Conservation (phyloP, 1,284 basidiomycete species). For the Taiwanofungus camphoratus region DNA sequence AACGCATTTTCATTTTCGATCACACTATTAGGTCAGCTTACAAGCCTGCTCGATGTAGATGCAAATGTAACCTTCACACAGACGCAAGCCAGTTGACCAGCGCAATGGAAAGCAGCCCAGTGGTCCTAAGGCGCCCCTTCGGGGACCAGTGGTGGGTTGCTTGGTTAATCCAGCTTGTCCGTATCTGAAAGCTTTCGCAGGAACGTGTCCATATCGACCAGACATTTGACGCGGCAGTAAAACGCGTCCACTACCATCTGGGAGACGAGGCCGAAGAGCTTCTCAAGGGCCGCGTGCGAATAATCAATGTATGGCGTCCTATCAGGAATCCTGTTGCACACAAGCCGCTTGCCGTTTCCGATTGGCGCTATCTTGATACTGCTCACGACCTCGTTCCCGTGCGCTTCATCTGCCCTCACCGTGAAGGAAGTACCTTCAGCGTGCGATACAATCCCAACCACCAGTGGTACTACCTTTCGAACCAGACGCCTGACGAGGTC, state of each 20-base stretch:
- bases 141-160: constrained; percentile 34
- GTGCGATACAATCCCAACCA: constrained; percentile 33
- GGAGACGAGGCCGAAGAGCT: constrained; percentile 38
- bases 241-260: constrained; percentile 48
- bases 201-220: constrained; percentile 50
- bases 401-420: constrained; percentile 26
- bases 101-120: constrained; percentile 6
- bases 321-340: constrained; percentile 38
- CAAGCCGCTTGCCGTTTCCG: constrained; percentile 40
- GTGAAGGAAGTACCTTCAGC: constrained; percentile 30
- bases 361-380: constrained; percentile 33
- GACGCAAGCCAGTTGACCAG: constrained; percentile 17
- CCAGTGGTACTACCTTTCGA: constrained; percentile 40
- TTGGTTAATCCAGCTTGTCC: no score
- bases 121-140: no score
- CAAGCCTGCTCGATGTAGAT: background rate
- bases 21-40: constrained; percentile 37
- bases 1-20: constrained; percentile 39
- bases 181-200: no score
- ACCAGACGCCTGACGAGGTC: constrained; percentile 41
- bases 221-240: constrained; percentile 39
- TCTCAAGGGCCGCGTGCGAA: constrained; percentile 42
- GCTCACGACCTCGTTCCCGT: constrained; percentile 29
- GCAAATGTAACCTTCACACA: background rate
- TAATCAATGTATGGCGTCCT: constrained; percentile 52